Percentiles rank a stretch among this genome's conserved stretches.
Evolutionary conservation across 192 early-diverging fungal genomes (phyloP).

Genomic region (Dissophora ornata): DNA sequence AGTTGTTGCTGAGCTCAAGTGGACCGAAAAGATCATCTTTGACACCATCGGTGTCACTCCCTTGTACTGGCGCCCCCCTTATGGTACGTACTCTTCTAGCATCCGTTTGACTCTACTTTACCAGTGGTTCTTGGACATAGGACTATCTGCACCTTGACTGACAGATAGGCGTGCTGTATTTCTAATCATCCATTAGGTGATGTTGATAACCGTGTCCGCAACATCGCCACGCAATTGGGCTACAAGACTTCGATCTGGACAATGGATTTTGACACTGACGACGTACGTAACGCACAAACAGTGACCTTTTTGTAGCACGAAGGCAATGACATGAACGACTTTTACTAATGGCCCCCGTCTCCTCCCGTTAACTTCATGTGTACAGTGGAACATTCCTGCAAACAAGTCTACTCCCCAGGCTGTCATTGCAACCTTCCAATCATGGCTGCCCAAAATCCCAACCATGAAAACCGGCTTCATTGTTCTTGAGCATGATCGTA

Average conservation of each 20-base stretch:
- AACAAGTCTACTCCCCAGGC: constrained; percentile 22
- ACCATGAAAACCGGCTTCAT: constrained; percentile 57
- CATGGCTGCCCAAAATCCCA: constrained; percentile 56
- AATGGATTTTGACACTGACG: constrained; percentile 59
- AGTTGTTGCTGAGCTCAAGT: constrained; percentile 71
- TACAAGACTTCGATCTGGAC: constrained; percentile 63
- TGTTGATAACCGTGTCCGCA: constrained; percentile 61
- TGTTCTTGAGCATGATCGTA: constrained; percentile 60
- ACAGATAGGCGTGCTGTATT: too few relatives aligned
- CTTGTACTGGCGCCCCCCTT: constrained; percentile 57
- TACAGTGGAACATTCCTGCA: constrained; percentile 38
- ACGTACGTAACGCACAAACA: too few relatives aligned
- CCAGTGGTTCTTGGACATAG: too few relatives aligned
- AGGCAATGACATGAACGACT: not conserved
- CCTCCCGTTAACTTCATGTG: not conserved
- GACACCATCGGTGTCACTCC: constrained; percentile 62
- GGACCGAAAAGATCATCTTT: constrained; percentile 68
- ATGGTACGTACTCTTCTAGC: constrained; percentile 12
- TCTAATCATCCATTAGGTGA: constrained; percentile 52
- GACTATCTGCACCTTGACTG: too few relatives aligned
- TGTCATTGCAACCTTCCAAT: constrained; percentile 32
- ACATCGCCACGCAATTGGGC: constrained; percentile 58
- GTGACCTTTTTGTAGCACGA: not conserved
- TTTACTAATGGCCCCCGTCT: not conserved
- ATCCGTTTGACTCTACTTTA: not conserved